Percentiles rank a stretch among this genome's conserved stretches.
phyloP scores from a whole-genome alignment of 176 grass and related monocot species.

The Musa schizocarpa region DNA sequence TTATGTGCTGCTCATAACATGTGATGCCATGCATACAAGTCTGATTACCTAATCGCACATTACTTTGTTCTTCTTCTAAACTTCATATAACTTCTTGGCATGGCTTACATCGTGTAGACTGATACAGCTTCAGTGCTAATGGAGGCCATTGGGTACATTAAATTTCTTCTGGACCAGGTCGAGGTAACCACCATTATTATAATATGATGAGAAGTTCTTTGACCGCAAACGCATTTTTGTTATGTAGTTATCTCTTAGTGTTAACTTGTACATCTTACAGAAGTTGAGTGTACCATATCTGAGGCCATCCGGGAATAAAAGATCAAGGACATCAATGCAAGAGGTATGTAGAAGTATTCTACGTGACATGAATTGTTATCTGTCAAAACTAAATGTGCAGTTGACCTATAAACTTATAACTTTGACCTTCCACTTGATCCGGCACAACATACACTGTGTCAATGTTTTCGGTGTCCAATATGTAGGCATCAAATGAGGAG shows the following conservation, averaged over 20 bases:
- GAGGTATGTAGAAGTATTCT: conserved; percentile 28
- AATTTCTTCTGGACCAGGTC: conserved; percentile 94
- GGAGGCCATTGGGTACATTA: conserved; percentile 98
- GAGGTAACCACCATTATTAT: conserved; percentile 34
- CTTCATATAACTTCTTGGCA: too few species aligned
- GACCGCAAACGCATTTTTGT: too few species aligned
- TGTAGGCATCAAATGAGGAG: conserved; percentile 22
- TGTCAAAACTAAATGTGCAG: neutral
- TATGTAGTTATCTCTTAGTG: too few species aligned
- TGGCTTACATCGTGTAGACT: conserved; percentile 35
- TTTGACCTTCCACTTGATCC: too few species aligned
- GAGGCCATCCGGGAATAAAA: conserved; percentile 55
- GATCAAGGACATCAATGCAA: conserved; percentile 37
- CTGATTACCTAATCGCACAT: too few species aligned
- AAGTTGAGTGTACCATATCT: conserved; percentile 83
- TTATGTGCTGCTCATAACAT: too few species aligned
- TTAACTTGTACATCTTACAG: conserved; percentile 26
- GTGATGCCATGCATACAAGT: too few species aligned
- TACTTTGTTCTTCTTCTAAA: too few species aligned
- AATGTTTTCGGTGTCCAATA: too few species aligned
- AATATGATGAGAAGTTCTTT: too few species aligned
- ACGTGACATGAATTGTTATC: neutral
- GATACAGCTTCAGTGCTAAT: conserved; percentile 93
- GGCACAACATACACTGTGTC: too few species aligned
- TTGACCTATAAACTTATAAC: neutral